Percentiles rank a stretch among this genome's conserved stretches.
These are phyloP conservation scores for slime mould (Dictyostelium discoideum) DNA, from an alignment of 78 protist species.

Conservation along the genomic window dicty_2.7 NC_007089.4:4846001-4846500, in stretches of 20 bases:
- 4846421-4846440: slow-evolving; percentile 86
- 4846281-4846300: slow-evolving; percentile 81
- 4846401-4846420: slow-evolving; percentile 84
- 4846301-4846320: slow-evolving; percentile 85
- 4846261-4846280: slow-evolving; percentile 52
- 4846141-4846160: slow-evolving; percentile 49
- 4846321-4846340: slow-evolving; percentile 73
- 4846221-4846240: slow-evolving; percentile 75
- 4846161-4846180: neutral
- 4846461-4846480: slow-evolving; percentile 81
- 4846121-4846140: slow-evolving; percentile 64
- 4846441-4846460: slow-evolving; percentile 77
- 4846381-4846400: slow-evolving; percentile 86
- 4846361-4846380: slow-evolving; percentile 62
- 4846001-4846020: slow-evolving; percentile 86
- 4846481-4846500: slow-evolving; percentile 37
- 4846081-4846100: slow-evolving; percentile 74
- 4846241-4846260: slow-evolving; percentile 61
- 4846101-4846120: slow-evolving; percentile 70
- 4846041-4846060: slow-evolving; percentile 69
- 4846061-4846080: slow-evolving; percentile 79
- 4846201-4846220: slow-evolving; percentile 65
- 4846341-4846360: slow-evolving; percentile 76
- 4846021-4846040: slow-evolving; percentile 79
- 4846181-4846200: slow-evolving; percentile 47